Evolutionary conservation across 2,329 filamentous ascomycete genomes (phyloP).

Genomic region (Chrysoporthe puriensis): DNA sequence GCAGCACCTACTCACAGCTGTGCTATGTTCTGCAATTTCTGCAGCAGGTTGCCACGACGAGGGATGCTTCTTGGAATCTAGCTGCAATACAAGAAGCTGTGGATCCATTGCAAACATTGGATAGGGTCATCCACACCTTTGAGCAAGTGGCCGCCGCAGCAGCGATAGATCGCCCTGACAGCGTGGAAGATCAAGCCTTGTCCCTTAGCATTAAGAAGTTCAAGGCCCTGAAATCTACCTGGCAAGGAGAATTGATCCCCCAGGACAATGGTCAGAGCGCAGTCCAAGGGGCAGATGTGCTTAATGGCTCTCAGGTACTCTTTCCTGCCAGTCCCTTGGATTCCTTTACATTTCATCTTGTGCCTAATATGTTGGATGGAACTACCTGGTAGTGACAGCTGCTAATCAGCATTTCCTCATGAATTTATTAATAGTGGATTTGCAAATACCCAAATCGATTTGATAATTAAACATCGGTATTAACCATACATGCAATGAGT

Average conservation of each 20-base stretch:
- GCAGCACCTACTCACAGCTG: slow-evolving; percentile 16
- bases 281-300: not conserved
- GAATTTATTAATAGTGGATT: too few species aligned
- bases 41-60: slow-evolving; percentile 22
- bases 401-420: not conserved
- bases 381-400: not conserved
- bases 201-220: not conserved
- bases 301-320: not conserved
- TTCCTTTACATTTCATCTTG: not conserved
- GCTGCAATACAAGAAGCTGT: slow-evolving; percentile 6
- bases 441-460: too few species aligned
- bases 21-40: slow-evolving; percentile 26
- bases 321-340: not conserved
- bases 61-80: slow-evolving; percentile 10
- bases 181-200: not conserved
- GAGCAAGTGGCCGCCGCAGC: slow-evolving; percentile 6
- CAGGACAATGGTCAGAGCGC: not conserved
- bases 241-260: not conserved
- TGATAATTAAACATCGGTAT: too few species aligned
- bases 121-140: slow-evolving; percentile 13
- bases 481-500: too few species aligned
- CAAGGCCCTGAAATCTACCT: not conserved
- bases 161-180: not conserved
- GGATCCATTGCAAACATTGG: slow-evolving; percentile 3
- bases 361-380: not conserved